These are phyloP conservation scores for Fraxinus albicans DNA, from an alignment of 305 asterid species.

Conservation along the genomic window DNA sequence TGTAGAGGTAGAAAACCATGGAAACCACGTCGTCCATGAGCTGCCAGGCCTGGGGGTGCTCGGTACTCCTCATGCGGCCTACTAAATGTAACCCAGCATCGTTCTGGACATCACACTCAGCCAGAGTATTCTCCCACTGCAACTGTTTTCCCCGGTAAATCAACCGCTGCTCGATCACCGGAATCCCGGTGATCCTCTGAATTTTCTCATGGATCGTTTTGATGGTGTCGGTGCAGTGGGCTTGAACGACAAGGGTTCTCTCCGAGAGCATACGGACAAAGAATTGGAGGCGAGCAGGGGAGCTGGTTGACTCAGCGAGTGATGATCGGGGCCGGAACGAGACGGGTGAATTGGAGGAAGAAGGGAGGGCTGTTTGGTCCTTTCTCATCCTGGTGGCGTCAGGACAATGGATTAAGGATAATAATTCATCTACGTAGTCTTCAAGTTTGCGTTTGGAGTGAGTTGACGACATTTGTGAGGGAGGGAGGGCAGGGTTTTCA, in stretches of 20 bases:
- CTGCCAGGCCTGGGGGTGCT: constrained; percentile 75
- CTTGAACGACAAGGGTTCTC: constrained; percentile 58
- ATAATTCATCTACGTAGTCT: constrained; percentile 40
- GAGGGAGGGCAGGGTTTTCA: constrained; percentile 27
- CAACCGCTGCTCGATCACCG: constrained; percentile 60
- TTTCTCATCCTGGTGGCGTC: constrained; percentile 48
- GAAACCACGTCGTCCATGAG: constrained; percentile 58
- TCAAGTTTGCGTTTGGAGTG: constrained; percentile 60
- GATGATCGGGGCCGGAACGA: constrained; percentile 37
- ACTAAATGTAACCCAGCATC: constrained; percentile 65
- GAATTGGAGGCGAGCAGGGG: constrained; percentile 55
- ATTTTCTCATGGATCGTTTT: constrained; percentile 55
- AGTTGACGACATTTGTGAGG: constrained; percentile 49
- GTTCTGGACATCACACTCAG: constrained; percentile 47
- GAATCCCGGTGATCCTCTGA: constrained; percentile 52
- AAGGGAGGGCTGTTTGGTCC: constrained; percentile 47
- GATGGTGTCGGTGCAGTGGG: constrained; percentile 55
- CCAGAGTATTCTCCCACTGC: constrained; percentile 64
- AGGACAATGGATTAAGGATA: constrained; percentile 26
- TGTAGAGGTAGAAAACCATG: constrained; percentile 35
- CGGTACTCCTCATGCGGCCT: constrained; percentile 76
- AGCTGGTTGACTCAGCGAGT: constrained; percentile 19
- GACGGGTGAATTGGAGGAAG: constrained; percentile 26
- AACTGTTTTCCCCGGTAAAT: constrained; percentile 77
- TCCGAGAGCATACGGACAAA: constrained; percentile 70